These are phyloP conservation scores for Rhododendron kiyosumense DNA, from an alignment of 148 eudicot species.

Conservation along the genomic window DNA sequence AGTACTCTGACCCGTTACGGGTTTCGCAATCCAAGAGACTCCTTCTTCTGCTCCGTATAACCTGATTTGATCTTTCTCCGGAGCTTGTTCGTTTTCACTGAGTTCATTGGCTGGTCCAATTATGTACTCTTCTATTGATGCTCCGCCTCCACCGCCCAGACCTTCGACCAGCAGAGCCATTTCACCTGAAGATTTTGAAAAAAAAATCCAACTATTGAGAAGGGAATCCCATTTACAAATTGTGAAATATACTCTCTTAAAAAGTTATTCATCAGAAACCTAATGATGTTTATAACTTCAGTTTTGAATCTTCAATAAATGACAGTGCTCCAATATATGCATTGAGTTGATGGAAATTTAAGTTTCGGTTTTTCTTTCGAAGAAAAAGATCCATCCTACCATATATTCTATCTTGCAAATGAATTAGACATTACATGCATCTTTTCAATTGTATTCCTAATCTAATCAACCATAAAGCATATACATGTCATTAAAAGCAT, in stretches of 20 bases:
- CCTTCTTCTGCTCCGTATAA: constrained; percentile 76
- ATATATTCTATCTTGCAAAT: not conserved
- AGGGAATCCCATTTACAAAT: not conserved
- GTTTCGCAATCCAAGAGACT: constrained; percentile 80
- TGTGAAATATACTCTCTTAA: not conserved
- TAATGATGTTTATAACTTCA: not conserved
- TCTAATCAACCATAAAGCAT: not conserved
- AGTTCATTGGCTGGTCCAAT: constrained; percentile 42
- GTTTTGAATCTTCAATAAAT: not conserved
- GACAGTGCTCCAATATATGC: not conserved
- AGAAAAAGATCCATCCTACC: no score
- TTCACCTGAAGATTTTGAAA: constrained; percentile 47
- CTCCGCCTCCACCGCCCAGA: constrained; percentile 58
- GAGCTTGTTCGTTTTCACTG: constrained; percentile 39
- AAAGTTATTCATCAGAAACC: not conserved
- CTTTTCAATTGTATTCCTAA: not conserved
- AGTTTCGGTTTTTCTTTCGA: not conserved
- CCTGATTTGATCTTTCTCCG: constrained; percentile 60
- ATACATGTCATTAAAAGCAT: not conserved
- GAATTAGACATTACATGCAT: not conserved
- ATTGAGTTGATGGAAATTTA: not conserved
- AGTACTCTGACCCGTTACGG: constrained; percentile 64
- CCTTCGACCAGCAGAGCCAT: constrained; percentile 82
- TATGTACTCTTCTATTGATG: constrained; percentile 77
- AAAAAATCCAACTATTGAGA: not conserved